A percentile compares a stretch with the other conserved stretches of the same genome.
Evolutionary conservation across 768 basidiomycete species (phyloP).

Genomic region (Paxillus rubicundulus): DNA sequence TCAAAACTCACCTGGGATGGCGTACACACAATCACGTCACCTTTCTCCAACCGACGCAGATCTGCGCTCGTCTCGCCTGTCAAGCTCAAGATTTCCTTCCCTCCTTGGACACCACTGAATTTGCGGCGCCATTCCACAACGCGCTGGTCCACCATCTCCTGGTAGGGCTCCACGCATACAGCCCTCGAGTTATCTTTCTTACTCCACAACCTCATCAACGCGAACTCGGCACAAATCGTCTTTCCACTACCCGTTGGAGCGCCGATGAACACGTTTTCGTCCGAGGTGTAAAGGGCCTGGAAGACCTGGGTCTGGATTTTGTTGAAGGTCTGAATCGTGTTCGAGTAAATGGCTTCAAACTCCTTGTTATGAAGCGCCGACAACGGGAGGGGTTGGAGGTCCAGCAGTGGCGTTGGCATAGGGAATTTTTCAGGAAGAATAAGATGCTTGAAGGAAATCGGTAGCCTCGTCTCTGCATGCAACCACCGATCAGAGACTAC

Average conservation of each 20-base stretch:
- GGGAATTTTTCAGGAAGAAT: slow-evolving; percentile 98
- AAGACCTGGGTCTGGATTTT: slow-evolving; percentile 99
- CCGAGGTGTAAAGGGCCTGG: slow-evolving; percentile 93
- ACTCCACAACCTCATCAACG: slow-evolving; percentile 92
- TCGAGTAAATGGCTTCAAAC: slow-evolving; percentile 83
- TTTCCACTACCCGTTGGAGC: slow-evolving; percentile 97
- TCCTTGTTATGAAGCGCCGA: slow-evolving; percentile 92
- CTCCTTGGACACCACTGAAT: slow-evolving; percentile 79
- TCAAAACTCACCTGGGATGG: slow-evolving; percentile 68
- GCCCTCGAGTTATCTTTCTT: slow-evolving; percentile 78
- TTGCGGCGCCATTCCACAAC: slow-evolving; percentile 87
- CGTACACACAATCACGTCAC: slow-evolving; percentile 92
- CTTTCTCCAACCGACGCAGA: slow-evolving; percentile 82
- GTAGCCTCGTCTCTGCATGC: slow-evolving; percentile 90
- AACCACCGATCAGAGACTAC: slow-evolving; percentile 95
- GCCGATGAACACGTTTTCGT: slow-evolving; percentile 95
- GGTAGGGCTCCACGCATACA: slow-evolving; percentile 94
- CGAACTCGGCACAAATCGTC: slow-evolving; percentile 97
- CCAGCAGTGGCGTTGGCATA: slow-evolving; percentile 85
- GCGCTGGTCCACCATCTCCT: slow-evolving; percentile 94
- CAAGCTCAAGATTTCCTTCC: slow-evolving; percentile 90
- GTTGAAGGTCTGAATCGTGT: slow-evolving; percentile 84
- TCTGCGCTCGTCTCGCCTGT: slow-evolving; percentile 96
- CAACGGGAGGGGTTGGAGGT: slow-evolving; percentile 86
- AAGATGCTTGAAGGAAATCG: slow-evolving; percentile 96